Evolutionary conservation across 2,329 filamentous ascomycete genomes (phyloP), one percentile per base, ranked within the genome.

Genomic region (Aspergillus arachidicola): DNA sequence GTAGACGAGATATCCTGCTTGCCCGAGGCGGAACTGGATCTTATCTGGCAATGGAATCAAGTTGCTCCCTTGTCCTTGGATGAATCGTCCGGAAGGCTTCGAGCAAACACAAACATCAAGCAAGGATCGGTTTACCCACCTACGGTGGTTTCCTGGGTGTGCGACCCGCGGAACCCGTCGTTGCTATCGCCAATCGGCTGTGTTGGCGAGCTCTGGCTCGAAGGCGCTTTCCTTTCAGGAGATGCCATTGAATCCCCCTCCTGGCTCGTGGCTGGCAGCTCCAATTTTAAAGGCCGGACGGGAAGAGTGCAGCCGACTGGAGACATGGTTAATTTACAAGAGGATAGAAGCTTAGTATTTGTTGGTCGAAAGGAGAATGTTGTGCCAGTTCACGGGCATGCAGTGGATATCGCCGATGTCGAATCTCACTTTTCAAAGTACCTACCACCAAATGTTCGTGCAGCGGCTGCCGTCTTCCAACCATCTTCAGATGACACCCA

Each of bases 11-110:
- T 82, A 23, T 77, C 75, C 6, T 78, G 73, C 57, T 59, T 83
- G 7, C 73, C 78, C 0, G 70, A 74, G 32, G 62, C 60, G 0
- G 80, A 83, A 62, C 51, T 81, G 61, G 69, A 77, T 32, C 69
- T 77, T 57, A 82, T 83, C 26, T 83, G 81, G 81, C 56, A 70
- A 23, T 79, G 76, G 75, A 83, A 82, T 59, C 63, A 72, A 36
- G 70, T 58, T 2, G 69, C 79, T 1, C 79, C 80, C 2, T 62
- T 81, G 61, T 66, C 73, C 2, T 60, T 75, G 10, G 74, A 81
- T 34, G 62, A 69, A 30, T 55, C 67, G 1, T 71, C 74, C 0
- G 66, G 69, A 3, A 59, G 46, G 14, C 66, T 73, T 36, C 72
- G 70, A 14, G 72, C 72, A 4, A 59, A 68, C 57, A 26, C 61